Percentiles rank a stretch among this genome's conserved stretches.
Evolutionary conservation across 805 yeast species (phyloP).

Genomic region (Candida piceae): DNA sequence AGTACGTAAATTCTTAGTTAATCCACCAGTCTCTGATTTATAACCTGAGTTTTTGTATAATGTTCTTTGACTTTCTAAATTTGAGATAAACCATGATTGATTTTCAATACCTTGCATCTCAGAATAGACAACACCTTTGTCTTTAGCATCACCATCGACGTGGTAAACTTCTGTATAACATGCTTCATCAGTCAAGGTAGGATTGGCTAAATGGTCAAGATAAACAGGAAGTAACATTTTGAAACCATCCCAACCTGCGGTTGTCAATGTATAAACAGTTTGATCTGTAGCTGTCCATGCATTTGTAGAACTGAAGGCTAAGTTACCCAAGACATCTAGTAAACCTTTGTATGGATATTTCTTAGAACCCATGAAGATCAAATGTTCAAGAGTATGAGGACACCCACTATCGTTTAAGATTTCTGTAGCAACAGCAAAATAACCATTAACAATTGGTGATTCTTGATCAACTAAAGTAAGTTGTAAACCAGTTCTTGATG

Average conservation of each 20-base stretch:
- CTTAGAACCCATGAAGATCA: conserved; percentile 90
- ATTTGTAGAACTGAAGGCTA: conserved; percentile 80
- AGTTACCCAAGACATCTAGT: conserved; percentile 78
- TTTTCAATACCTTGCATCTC: conserved; percentile 95
- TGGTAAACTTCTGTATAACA: conserved; percentile 94
- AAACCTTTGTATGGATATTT: conserved; percentile 89
- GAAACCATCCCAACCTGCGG: conserved; percentile 98
- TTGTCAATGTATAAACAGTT: conserved; percentile 83
- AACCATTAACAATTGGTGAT: conserved; percentile 88
- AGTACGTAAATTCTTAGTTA: conserved; percentile 67
- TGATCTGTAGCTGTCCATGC: conserved; percentile 98
- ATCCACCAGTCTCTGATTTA: conserved; percentile 91
- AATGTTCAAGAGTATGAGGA: conserved; percentile 94
- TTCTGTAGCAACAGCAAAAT: conserved; percentile 94
- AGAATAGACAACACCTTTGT: conserved; percentile 93
- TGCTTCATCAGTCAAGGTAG: conserved; percentile 85
- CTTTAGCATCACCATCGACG: conserved; percentile 84
- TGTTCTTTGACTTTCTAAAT: conserved; percentile 53
- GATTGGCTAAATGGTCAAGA: conserved; percentile 78
- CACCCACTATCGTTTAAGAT: conserved; percentile 81
- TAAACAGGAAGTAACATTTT: conserved; percentile 78
- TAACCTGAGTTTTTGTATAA: conserved; percentile 70
- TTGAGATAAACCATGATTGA: conserved; percentile 64
- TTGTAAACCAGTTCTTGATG: conserved; percentile 77
- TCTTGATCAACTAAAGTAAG: conserved; percentile 70